These are phyloP conservation scores for Cyclotella atomus DNA, from an alignment of 108 stramenopile genomes.

Conservation along the genomic window DNA sequence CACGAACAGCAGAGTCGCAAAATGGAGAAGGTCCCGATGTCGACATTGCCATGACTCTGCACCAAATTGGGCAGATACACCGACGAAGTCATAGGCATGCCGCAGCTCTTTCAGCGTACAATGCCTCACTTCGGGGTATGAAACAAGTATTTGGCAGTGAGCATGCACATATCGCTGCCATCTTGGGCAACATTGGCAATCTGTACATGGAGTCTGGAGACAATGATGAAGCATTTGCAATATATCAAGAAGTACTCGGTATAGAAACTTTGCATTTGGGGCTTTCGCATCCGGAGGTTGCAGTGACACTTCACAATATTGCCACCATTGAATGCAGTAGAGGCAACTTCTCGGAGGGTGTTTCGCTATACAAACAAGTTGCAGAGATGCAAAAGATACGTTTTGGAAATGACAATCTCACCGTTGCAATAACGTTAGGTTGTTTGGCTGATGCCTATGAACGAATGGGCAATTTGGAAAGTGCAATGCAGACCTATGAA, in stretches of 20 bases:
- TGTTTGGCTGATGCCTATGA: slow-evolving; percentile 90
- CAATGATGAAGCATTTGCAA: slow-evolving; percentile 75
- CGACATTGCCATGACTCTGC: slow-evolving; percentile 79
- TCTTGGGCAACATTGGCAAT: slow-evolving; percentile 88
- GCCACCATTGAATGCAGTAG: slow-evolving; percentile 89
- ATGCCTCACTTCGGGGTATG: slow-evolving; percentile 82
- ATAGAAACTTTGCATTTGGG: slow-evolving; percentile 87
- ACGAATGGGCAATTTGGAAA: slow-evolving; percentile 58
- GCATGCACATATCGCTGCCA: slow-evolving; percentile 81
- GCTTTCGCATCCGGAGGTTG: slow-evolving; percentile 85
- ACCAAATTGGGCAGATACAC: slow-evolving; percentile 83
- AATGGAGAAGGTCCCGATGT: slow-evolving; percentile 57
- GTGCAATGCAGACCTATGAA: slow-evolving; percentile 71
- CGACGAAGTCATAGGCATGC: slow-evolving; percentile 58
- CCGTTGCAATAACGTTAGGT: slow-evolving; percentile 69
- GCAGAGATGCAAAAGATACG: slow-evolving; percentile 77
- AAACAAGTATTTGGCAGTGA: slow-evolving; percentile 70
- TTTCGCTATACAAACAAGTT: slow-evolving; percentile 74
- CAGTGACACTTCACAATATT: slow-evolving; percentile 87
- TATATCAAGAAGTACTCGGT: slow-evolving; percentile 86
- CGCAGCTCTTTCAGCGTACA: slow-evolving; percentile 73
- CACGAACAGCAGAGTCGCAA: neutral
- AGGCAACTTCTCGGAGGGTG: slow-evolving; percentile 71
- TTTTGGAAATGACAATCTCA: slow-evolving; percentile 67
- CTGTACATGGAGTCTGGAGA: slow-evolving; percentile 87